Base-by-base conservation (phyloP, 768 basidiomycete genomes). In the Melanogaster broomeanus region DNA sequence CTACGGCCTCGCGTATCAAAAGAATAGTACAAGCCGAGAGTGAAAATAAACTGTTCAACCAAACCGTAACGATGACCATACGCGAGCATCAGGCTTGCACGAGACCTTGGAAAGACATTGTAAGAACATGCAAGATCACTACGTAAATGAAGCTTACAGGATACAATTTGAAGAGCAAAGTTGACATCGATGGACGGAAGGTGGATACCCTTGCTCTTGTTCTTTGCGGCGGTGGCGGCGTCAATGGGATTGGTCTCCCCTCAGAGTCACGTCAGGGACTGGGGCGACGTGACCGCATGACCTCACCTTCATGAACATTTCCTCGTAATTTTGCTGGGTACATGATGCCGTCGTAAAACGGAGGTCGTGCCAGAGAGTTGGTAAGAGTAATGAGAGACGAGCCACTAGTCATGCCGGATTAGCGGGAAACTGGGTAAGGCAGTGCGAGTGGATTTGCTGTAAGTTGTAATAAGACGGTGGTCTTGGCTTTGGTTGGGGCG, bases 181-280 rank as follows among this genome's bases (percentile, higher is more conserved):
- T 84, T 93, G 68, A 98, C 95, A 64, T 99, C 97, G 74, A 99
- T 96, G 31, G 87, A 87, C 24, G 88, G 88, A 4, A 99, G 77
- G 64, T 97, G 93, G 45, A 99, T 89, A 69, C 98, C 97, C 69
- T 98, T 98, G 75, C 87, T 93, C 78, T 98, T 99, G 69, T 93
- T 92, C 72, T 94, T 96, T 12, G 88, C 73, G 5, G 85, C 74
- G 0, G 79, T 74, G 18, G 81, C 81, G 0, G 88, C 84, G 69
- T 95, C 92, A 52, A 99, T 72, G 34, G 97, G 93, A 71, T 99
- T 99, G 73, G 93, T 88, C 88, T 90, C 42, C 30, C 3, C 27
- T 9, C 12, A 9, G 12, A 18, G 7, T 15, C 33, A 39, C 12
- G 25, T 45, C 43, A 39, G 13, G 12, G 33, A 22, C 11, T 9